phyloP scores from a whole-genome alignment of 306 rosid species.

The Malus sylvestris region DNA sequence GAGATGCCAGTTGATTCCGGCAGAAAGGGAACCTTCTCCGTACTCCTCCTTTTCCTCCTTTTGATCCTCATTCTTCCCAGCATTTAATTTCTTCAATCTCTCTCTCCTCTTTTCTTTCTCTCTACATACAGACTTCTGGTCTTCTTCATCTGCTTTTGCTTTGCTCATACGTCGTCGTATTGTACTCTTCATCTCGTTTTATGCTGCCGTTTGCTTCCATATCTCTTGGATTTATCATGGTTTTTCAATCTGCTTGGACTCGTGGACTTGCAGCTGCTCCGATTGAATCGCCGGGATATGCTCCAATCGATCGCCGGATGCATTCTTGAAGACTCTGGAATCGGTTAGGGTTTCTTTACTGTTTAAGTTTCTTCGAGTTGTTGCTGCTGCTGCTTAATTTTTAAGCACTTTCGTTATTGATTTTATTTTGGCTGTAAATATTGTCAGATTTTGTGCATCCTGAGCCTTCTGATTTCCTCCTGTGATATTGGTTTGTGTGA shows the following conservation, averaged over 20 bases:
- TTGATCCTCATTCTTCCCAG: conserved; percentile 66
- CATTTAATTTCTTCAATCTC: conserved; percentile 28
- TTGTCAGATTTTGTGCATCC: conserved; percentile 23
- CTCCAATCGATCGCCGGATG: conserved; percentile 36
- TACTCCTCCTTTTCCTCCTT: conserved; percentile 60
- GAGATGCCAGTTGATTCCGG: conserved; percentile 71
- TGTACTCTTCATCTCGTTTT: neutral
- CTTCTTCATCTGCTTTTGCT: neutral
- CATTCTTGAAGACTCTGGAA: conserved; percentile 51
- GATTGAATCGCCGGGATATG: conserved; percentile 33
- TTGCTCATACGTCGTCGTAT: neutral
- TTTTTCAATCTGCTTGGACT: conserved; percentile 10
- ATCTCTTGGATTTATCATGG: neutral
- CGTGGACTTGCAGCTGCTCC: neutral
- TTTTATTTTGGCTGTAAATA: conserved; percentile 43
- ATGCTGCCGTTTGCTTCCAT: neutral
- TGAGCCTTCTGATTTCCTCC: conserved; percentile 40
- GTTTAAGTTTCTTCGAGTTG: neutral
- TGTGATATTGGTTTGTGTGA: conserved; percentile 41
- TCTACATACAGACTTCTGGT: conserved; percentile 11
- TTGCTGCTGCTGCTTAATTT: conserved; percentile 10
- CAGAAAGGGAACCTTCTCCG: conserved; percentile 73
- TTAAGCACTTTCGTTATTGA: conserved; percentile 8
- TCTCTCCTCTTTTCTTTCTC: conserved; percentile 5
- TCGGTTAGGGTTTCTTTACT: conserved; percentile 36